Percentiles rank a stretch among this genome's conserved stretches.
These are phyloP conservation scores for Limnanthes douglasii DNA, from an alignment of 345 rosid species.

Conservation along the genomic window DNA sequence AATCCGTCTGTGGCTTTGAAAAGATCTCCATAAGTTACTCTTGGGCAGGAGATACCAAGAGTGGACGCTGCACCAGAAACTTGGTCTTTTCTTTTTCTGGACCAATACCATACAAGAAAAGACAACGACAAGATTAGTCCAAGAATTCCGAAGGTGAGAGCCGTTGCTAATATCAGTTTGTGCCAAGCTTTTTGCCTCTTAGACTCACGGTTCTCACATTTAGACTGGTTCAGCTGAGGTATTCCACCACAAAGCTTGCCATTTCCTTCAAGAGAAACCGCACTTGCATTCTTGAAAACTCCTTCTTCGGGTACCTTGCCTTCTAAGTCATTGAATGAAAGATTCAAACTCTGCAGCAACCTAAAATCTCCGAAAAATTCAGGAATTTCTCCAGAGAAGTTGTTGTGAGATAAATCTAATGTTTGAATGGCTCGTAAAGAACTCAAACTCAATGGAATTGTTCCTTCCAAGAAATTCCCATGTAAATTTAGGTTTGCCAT, in stretches of 20 bases:
- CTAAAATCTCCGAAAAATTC: slow-evolving; percentile 3
- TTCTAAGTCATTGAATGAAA: slow-evolving; percentile 9
- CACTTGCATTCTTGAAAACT: slow-evolving; percentile 8
- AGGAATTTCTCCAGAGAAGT: slow-evolving; percentile 11
- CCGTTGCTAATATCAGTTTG: neutral
- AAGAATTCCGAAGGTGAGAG: neutral
- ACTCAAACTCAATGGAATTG: slow-evolving; percentile 8
- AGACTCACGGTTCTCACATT: slow-evolving; percentile 1
- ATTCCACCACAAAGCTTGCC: slow-evolving; percentile 9
- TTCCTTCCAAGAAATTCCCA: slow-evolving; percentile 7
- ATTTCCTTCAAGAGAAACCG: slow-evolving; percentile 5
- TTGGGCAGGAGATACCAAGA: slow-evolving; percentile 8
- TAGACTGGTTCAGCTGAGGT: neutral
- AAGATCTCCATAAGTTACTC: slow-evolving; percentile 1
- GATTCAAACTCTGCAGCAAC: slow-evolving; percentile 4
- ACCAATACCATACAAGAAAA: neutral
- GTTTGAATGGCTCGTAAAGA: slow-evolving; percentile 8
- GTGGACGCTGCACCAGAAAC: neutral
- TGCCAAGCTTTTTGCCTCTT: no score
- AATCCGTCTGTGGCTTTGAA: slow-evolving; percentile 10
- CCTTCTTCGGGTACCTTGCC: slow-evolving; percentile 11
- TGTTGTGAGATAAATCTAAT: slow-evolving; percentile 11
- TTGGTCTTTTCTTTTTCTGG: neutral
- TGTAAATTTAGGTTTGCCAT: slow-evolving; percentile 2
- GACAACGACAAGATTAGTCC: neutral